Percentiles rank a stretch among this genome's conserved stretches.
These are phyloP conservation scores for Fusarium sp. DNA, from an alignment of 2,329 filamentous ascomycete species.

Conservation along the genomic window DNA sequence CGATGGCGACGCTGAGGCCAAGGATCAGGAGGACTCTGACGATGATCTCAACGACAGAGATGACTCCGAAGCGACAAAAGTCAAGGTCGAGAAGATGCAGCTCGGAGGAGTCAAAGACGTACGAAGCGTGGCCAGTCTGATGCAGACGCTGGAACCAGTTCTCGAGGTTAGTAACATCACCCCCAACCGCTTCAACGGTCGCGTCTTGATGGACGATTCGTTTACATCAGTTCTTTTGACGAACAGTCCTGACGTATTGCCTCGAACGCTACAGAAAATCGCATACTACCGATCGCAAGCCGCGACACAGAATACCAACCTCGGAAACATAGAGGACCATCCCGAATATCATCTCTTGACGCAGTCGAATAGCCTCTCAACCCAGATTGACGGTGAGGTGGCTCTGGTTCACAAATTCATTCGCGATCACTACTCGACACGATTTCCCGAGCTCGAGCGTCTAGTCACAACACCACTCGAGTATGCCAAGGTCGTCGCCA, in stretches of 20 bases:
- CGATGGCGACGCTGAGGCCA: conserved; percentile 56
- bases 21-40: conserved; percentile 67
- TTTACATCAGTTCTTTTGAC: conserved; percentile 74
- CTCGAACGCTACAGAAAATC: conserved; percentile 79
- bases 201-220: conserved; percentile 54
- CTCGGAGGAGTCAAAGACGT: conserved; percentile 82
- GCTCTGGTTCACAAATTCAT: conserved; percentile 96
- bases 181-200: conserved; percentile 42
- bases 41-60: conserved; percentile 66
- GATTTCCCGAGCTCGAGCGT: conserved; percentile 93
- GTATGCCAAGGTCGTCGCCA: conserved; percentile 94
- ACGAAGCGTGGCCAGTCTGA: conserved; percentile 82
- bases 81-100: conserved; percentile 87
- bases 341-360: conserved; percentile 92
- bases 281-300: conserved; percentile 80
- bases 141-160: conserved; percentile 85
- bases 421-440: conserved; percentile 92
- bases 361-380: conserved; percentile 90
- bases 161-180: conserved; percentile 78
- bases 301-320: conserved; percentile 73
- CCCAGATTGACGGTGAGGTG: conserved; percentile 93
- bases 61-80: conserved; percentile 79
- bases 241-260: conserved; percentile 78
- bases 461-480: conserved; percentile 93
- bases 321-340: conserved; percentile 92